A percentile compares a stretch with the other conserved stretches of the same genome.
phyloP scores from a whole-genome alignment of 208 protist genomes.

The Trypanosoma cruzi region DNA sequence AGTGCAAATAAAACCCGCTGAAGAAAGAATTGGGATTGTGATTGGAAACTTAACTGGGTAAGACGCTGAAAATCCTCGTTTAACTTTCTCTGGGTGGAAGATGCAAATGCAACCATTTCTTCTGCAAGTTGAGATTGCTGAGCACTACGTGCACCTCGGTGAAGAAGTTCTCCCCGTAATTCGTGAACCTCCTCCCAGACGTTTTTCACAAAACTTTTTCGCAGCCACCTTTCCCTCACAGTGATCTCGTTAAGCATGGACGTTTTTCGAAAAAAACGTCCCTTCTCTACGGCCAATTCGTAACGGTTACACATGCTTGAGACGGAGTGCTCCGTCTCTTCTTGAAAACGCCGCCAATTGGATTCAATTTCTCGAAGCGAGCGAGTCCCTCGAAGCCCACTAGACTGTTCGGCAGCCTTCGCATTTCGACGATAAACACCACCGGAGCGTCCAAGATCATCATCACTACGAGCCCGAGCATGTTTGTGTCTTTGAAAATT shows the following conservation, averaged over 20 bases:
- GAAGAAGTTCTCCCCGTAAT: constrained; percentile 83
- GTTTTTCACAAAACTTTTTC: constrained; percentile 85
- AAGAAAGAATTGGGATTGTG: constrained; percentile 76
- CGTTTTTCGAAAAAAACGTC: constrained; percentile 86
- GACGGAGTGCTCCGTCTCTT: constrained; percentile 72
- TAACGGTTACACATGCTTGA: constrained; percentile 90
- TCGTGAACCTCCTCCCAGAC: constrained; percentile 92
- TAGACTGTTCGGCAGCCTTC: constrained; percentile 39
- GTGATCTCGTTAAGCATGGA: constrained; percentile 85
- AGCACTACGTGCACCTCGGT: constrained; percentile 82
- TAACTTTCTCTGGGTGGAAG: constrained; percentile 77
- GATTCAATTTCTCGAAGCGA: constrained; percentile 78
- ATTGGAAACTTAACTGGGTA: constrained; percentile 81
- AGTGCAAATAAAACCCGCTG: constrained; percentile 66
- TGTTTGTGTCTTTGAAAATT: constrained; percentile 71
- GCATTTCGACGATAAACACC: constrained; percentile 68
- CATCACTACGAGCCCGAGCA: constrained; percentile 60
- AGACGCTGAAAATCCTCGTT: constrained; percentile 89
- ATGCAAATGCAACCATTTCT: constrained; percentile 89
- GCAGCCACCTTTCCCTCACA: constrained; percentile 85
- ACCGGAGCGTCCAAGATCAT: constrained; percentile 75
- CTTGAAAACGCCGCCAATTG: constrained; percentile 65
- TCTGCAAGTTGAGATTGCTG: constrained; percentile 91
- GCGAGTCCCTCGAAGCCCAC: constrained; percentile 33
- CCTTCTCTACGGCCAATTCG: constrained; percentile 85